A percentile compares a stretch with the other conserved stretches of the same genome.
phyloP scores from a whole-genome alignment of 148 eudicot species.

The Dysphania ambrosioides region DNA sequence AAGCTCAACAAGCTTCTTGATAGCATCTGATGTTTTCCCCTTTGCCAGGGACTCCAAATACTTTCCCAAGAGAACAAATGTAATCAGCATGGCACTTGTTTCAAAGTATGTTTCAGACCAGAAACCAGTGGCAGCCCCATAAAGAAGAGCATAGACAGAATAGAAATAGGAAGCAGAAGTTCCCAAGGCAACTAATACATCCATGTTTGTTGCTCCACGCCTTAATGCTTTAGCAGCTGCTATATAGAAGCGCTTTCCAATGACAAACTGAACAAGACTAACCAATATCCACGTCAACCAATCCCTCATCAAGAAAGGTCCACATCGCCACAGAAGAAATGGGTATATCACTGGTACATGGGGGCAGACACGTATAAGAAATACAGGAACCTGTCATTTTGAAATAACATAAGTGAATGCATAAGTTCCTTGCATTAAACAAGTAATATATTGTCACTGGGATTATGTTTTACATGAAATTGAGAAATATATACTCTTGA shows the following conservation, averaged over 20 bases:
- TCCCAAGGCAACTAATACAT: constrained; percentile 93
- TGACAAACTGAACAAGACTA: constrained; percentile 74
- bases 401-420: neutral
- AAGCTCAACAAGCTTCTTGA: constrained; percentile 90
- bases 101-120: constrained; percentile 96
- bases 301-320: constrained; percentile 94
- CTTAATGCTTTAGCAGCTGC: constrained; percentile 91
- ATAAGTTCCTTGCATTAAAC: neutral
- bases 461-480: constrained; percentile 4
- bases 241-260: constrained; percentile 93
- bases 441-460: neutral
- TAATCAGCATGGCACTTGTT: constrained; percentile 94
- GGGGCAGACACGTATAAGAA: constrained; percentile 83
- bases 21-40: constrained; percentile 95
- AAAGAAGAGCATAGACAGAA: constrained; percentile 82
- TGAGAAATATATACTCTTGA: too few relatives aligned
- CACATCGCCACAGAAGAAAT: constrained; percentile 75
- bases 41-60: constrained; percentile 89
- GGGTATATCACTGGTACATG: constrained; percentile 82
- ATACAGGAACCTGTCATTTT: constrained; percentile 67
- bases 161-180: constrained; percentile 93
- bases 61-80: constrained; percentile 90
- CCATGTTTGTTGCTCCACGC: constrained; percentile 96
- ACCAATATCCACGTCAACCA: constrained; percentile 91
- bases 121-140: constrained; percentile 87